Base-by-base conservation (phyloP, 768 basidiomycete genomes). In the Lactifluus hygrophoroides region DNA sequence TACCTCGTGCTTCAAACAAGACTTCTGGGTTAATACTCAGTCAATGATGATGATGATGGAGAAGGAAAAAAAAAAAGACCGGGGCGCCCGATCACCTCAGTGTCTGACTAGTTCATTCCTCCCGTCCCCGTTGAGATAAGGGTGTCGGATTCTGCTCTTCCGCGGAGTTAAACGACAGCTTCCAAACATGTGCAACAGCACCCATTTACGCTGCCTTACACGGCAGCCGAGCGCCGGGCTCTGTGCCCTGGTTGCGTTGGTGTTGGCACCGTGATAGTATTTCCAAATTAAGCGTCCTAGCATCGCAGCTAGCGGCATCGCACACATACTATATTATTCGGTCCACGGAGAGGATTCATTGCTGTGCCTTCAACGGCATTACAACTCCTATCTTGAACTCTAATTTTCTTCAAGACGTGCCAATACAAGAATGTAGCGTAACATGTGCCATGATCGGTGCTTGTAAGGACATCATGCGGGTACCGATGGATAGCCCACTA, bases 71-170 rank as follows among this genome's bases (percentile, higher is more conserved):
- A 27, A 16, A 54, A 43, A 48, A 37, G 13, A 11, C 34, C 42
- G 32, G 43, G 28, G 35, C 10, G 32, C 50, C 40, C 58, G 58
- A 59, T 59, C 58, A 54, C 34, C 58, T 59, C 47, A 59, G 42
- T 54, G 42, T 51, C 16, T 35, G 48, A 25, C 5, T 19, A 30
- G 17, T 13, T 30, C 40, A 11, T 17, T 30, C 48, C 40, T 13
- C 13, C 51, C n/a, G n/a, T n/a, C n/a, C n/a, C n/a, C n/a, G n/a
- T n/a, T n/a, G n/a, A n/a, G n/a, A n/a, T 50, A 50, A 51, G 30
- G 17, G 16, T 47, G 32, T 35, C 47, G 23, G 51, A 14, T 28
- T 25, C 38, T 35, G 32, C 46, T 27, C 30, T 44, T 23, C 58
- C 53, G 58, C 58, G 58, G 58, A 54, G 47, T 49, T 59, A 54